Conservation (phyloP, 345 rosid genomes). For the Excoecaria cochinchinensis region DNA sequence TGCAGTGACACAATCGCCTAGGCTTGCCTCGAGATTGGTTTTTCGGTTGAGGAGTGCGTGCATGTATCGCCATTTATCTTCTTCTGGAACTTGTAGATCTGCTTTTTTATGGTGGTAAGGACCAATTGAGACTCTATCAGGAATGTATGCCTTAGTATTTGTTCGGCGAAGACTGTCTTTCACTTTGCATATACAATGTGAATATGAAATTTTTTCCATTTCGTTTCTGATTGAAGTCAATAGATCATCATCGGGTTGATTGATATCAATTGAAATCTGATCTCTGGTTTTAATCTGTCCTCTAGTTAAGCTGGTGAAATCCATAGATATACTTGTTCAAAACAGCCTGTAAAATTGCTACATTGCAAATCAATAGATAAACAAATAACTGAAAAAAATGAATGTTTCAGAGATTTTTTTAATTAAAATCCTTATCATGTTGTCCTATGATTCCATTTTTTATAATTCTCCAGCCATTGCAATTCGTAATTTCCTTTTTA, state of each 20-base stretch:
- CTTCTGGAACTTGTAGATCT: slow-evolving; percentile 18
- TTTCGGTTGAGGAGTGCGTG: slow-evolving; percentile 42
- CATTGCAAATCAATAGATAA: neutral
- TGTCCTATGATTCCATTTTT: no score
- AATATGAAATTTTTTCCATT: slow-evolving; percentile 39
- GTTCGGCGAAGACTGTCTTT: neutral
- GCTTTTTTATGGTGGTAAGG: slow-evolving; percentile 28
- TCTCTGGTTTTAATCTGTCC: neutral
- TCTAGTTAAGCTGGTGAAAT: neutral
- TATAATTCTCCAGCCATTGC: no score
- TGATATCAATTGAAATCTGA: slow-evolving; percentile 36
- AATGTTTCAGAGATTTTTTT: no score
- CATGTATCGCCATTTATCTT: slow-evolving; percentile 48
- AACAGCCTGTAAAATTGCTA: slow-evolving; percentile 7
- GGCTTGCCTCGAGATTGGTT: slow-evolving; percentile 30
- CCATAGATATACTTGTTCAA: neutral
- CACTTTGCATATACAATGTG: slow-evolving; percentile 34
- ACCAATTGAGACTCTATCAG: slow-evolving; percentile 45
- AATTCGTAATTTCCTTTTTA: no score
- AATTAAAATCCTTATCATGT: no score
- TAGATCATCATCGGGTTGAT: slow-evolving; percentile 14
- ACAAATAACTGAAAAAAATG: no score
- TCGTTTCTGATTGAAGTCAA: slow-evolving; percentile 29
- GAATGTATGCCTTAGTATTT: slow-evolving; percentile 19
- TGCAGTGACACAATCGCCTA: slow-evolving; percentile 39